Evolutionary conservation across 2,329 filamentous ascomycete genomes (phyloP), one percentile per base, ranked within the genome.

Genomic region (Arachnopeziza araneosa): DNA sequence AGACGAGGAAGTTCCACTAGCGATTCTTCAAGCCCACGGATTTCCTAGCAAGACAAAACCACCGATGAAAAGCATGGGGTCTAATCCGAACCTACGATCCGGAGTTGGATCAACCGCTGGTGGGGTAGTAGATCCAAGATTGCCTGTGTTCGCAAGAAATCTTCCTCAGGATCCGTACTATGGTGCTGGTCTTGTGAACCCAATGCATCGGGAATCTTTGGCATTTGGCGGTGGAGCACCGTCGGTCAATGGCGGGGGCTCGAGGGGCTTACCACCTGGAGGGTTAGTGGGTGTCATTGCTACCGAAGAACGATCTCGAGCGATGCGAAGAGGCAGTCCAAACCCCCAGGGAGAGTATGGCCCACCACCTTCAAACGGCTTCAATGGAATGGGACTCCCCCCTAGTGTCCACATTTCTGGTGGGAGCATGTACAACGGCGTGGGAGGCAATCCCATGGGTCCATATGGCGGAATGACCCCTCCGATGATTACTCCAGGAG

Each of bases 221-320:
- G 81, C 86, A 2, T 83, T 93, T 62, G 83, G 84, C 55, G 86
- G 84, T 50, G 85, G 85, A 24, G 71, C 77, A 22, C 76, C 75
- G 64, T 80, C 65, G 67, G 74, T 69, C 67, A 75, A 60, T 70
- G 76, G 50, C 70, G 76, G 71, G 19, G 54, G 63, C 7, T 54
- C 64, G 1, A 62, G 66, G 60, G 64, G 62, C 26, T 70, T 80
- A 6, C 88, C 88, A 19, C 88, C 89, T 0, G 91, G 90, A 50
- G 92, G 92, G 12, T 80, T 96, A 12, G 88, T 96, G 22, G 91
- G 91, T 10, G 90, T 96, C 9, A 96, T 96, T 75, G 90, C 90
- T 36, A 89, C 79, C 56, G 91, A 96, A 75, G 91, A 96, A 73
- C 83, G 90, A 54, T 88, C 88, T 50, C 83, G 87, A 65, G 91